Base-by-base conservation (phyloP, 352 stramenopile genomes). In the Blastocystis sp. region DNA sequence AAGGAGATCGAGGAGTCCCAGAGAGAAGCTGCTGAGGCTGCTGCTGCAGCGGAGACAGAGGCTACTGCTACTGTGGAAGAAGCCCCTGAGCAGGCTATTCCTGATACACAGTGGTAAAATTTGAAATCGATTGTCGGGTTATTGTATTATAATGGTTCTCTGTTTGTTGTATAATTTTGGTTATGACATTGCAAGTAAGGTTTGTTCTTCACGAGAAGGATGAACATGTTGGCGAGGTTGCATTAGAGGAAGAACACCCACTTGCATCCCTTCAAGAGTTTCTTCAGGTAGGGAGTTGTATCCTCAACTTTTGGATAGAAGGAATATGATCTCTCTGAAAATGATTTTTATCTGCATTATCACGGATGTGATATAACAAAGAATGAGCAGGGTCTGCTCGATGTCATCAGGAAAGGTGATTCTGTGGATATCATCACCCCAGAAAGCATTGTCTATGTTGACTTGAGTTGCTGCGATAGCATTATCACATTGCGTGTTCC, bases 1-100 rank as follows among this genome's bases (percentile, higher is more conserved):
- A 97, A 99, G 91, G 98, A 99, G 93, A 94, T 99, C 73, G 98
- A 99, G 95, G 98, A 99, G 94, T 95, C 93, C 55, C 97, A 99
- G 92, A 97, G 98, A 90, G 96, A 96, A 73, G 93, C 98, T 92
- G 93, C 94, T 66, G 93, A 91, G 75, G 96, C 95, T 90, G 87
- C 91, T 66, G 90, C 81, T 43, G 91, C 90, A 64, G 90, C 91
- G 34, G 79, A 70, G 24, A 53, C 24, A 34, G 73, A n/a, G 26
- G 73, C n/a, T 45, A 30, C 73, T 18, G 7, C 66, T 53, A 59
- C 20, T 13, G 50, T 43, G 8, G 73, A 85, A 0, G 73, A 85
- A 39, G 53, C 34, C 39, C 68, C 53, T 50, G 50, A 68, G 30
- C 73, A 85, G 73, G 34, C 73, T 34, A 55, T 37, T 6, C 34